Conservation (phyloP, 805 yeast species). For the Zygosaccharomyces kombuchaensis region DNA sequence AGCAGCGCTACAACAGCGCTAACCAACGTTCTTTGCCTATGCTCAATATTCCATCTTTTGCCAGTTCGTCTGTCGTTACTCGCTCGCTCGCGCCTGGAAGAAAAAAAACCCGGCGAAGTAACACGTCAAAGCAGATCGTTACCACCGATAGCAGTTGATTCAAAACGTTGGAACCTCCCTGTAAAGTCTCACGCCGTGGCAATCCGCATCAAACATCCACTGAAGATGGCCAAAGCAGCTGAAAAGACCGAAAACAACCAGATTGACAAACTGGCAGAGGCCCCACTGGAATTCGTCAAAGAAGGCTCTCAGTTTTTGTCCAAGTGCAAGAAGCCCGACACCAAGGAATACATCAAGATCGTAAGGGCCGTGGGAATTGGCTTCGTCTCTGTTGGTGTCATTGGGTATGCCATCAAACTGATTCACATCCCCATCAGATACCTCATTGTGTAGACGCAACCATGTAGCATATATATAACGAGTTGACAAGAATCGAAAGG, state of each 20-base stretch:
- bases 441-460: slow-evolving; percentile 64
- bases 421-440: slow-evolving; percentile 95
- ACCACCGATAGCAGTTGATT: not conserved
- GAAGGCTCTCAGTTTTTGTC: slow-evolving; percentile 86
- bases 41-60: too few species aligned
- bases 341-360: slow-evolving; percentile 81
- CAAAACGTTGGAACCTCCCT: not conserved
- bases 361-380: slow-evolving; percentile 96
- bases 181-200: not conserved
- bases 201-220: not conserved
- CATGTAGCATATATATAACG: not conserved
- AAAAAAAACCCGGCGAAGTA: not conserved
- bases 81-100: not conserved
- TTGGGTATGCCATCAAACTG: slow-evolving; percentile 92
- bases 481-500: not conserved
- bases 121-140: not conserved
- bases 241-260: slow-evolving; percentile 29
- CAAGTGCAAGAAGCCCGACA: slow-evolving; percentile 90
- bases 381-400: slow-evolving; percentile 94
- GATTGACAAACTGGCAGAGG: slow-evolving; percentile 69
- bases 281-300: slow-evolving; percentile 85
- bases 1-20: too few species aligned
- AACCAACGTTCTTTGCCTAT: too few species aligned
- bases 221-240: slow-evolving; percentile 27
- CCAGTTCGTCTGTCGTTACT: not conserved